These are phyloP conservation scores for Dactylellina cionopaga DNA, from an alignment of 2,329 filamentous ascomycete species.

Conservation along the genomic window DNA sequence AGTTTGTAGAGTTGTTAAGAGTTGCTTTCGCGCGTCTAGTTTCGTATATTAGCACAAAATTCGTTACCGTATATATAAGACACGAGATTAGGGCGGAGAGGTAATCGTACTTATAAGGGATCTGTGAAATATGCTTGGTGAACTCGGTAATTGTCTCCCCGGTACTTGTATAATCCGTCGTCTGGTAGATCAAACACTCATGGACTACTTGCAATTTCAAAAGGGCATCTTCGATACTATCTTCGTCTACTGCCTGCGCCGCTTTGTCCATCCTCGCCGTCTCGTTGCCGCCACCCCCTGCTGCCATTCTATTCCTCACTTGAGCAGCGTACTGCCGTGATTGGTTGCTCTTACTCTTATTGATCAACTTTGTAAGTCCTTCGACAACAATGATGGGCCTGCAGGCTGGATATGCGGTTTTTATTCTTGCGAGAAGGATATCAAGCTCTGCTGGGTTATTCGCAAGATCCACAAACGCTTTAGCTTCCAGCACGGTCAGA, in stretches of 20 bases:
- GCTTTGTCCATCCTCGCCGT: constrained; percentile 37
- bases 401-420: constrained; percentile 66
- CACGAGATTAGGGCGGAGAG: not conserved
- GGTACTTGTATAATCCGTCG: constrained; percentile 69
- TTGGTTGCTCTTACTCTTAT: constrained; percentile 73
- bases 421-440: constrained; percentile 69
- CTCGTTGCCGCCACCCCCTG: constrained; percentile 54
- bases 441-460: constrained; percentile 66
- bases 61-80: not conserved
- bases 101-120: constrained; percentile 72
- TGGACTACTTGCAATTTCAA: constrained; percentile 76
- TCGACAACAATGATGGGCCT: constrained; percentile 77
- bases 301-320: constrained; percentile 67
- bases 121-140: constrained; percentile 80
- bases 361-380: constrained; percentile 73
- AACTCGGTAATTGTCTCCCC: constrained; percentile 78
- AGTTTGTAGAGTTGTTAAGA: constrained; percentile 64
- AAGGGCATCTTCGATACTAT: constrained; percentile 75
- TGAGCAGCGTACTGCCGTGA: constrained; percentile 75
- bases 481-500: constrained; percentile 70
- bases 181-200: constrained; percentile 76
- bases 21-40: constrained; percentile 26
- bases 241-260: constrained; percentile 68
- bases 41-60: too few species aligned
- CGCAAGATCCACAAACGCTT: constrained; percentile 73